Conservation (phyloP, 805 yeast genomes). For the Hanseniaspora pseudoguilliermondii region DNA sequence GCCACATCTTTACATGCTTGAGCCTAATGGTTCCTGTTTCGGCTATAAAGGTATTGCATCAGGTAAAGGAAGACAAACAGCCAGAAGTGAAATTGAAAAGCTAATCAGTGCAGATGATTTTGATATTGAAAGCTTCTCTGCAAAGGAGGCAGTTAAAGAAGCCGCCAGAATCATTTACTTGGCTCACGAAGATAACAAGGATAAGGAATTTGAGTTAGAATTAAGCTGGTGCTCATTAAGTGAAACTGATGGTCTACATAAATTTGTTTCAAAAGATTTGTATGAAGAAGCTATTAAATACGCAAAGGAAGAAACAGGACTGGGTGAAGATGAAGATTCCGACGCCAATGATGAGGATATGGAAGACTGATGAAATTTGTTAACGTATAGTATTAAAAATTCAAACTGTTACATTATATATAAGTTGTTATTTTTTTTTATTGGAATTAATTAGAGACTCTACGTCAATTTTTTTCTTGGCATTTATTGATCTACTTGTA, state of each 20-base stretch:
- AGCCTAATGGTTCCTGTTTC: conserved; percentile 96
- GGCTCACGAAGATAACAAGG: conserved; percentile 96
- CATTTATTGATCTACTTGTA: background rate
- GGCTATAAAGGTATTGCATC: conserved; percentile 96
- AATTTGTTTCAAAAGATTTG: conserved; percentile 65
- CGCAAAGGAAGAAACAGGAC: conserved; percentile 57
- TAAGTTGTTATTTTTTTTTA: background rate
- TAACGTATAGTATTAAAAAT: no score
- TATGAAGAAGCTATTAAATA: conserved; percentile 69
- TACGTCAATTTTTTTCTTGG: background rate
- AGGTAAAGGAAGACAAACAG: conserved; percentile 97
- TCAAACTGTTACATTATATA: no score
- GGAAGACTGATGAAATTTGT: background rate
- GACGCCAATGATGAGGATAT: conserved; percentile 18
- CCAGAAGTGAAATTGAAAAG: conserved; percentile 91
- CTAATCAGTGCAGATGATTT: conserved; percentile 36
- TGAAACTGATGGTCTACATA: conserved; percentile 71
- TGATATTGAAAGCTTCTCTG: conserved; percentile 36
- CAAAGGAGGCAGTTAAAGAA: conserved; percentile 74
- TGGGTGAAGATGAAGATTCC: conserved; percentile 19
- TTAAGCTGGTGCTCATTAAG: conserved; percentile 72
- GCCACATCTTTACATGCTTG: conserved; percentile 80
- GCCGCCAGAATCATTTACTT: conserved; percentile 87
- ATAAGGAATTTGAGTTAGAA: conserved; percentile 91
- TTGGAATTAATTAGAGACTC: background rate